Evolutionary conservation across 2,329 filamentous ascomycete genomes (phyloP).

Genomic region (Fusarium pseudograminearum): DNA sequence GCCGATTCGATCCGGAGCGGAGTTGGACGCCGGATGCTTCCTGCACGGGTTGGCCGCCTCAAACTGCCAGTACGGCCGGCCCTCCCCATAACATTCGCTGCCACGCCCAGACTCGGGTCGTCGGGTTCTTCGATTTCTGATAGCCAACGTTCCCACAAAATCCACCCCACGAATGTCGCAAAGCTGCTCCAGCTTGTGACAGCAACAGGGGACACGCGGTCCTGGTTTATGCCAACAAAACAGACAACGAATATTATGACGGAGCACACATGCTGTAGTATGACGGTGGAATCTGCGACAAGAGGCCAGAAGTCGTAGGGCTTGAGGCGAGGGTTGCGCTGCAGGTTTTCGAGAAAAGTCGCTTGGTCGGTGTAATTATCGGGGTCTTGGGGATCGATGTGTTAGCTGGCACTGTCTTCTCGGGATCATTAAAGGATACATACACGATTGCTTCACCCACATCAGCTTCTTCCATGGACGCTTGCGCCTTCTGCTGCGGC

Average conservation of each 20-base stretch:
- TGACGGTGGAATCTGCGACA: conserved; percentile 93
- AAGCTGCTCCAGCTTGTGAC: conserved; percentile 88
- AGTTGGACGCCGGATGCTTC: conserved; percentile 54
- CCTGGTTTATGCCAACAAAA: conserved; percentile 90
- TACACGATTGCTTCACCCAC: conserved; percentile 97
- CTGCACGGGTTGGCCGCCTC: conserved; percentile 52
- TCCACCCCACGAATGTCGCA: conserved; percentile 87
- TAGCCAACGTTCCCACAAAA: conserved; percentile 92
- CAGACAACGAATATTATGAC: conserved; percentile 95
- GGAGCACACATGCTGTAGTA: conserved; percentile 95
- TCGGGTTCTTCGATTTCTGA: conserved; percentile 72
- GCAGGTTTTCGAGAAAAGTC: conserved; percentile 95
- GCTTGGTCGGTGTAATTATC: conserved; percentile 99
- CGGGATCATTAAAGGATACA: conserved; percentile 47
- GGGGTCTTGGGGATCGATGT: conserved; percentile 71
- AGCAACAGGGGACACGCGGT: conserved; percentile 88
- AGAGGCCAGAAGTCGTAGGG: conserved; percentile 99
- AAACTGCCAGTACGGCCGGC: conserved; percentile 53
- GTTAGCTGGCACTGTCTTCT: conserved; percentile 16
- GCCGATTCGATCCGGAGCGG: conserved; percentile 47
- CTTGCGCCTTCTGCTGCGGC: conserved; percentile 75
- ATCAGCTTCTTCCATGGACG: conserved; percentile 93
- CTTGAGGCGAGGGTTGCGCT: conserved; percentile 91
- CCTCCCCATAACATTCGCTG: conserved; percentile 52
- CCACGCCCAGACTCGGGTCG: conserved; percentile 54